Evolutionary conservation across 129 eudicot genomes (phyloP).

Genomic region (Chrysanthemum lavandulifolium): DNA sequence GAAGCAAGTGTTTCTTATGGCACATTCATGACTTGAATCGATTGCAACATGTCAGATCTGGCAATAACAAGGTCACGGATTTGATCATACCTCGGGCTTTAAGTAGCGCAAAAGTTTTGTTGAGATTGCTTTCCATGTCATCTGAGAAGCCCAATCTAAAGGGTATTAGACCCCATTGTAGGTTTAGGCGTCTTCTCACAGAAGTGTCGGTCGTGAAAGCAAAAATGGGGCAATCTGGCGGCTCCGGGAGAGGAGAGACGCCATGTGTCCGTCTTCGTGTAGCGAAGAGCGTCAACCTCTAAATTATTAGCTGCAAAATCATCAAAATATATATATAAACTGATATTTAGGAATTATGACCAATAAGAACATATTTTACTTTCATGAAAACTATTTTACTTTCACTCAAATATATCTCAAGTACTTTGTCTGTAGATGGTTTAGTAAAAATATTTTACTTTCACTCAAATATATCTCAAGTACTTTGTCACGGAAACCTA

Average conservation of each 20-base stretch:
- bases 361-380: too few species aligned
- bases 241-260: constrained; percentile 84
- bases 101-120: constrained; percentile 77
- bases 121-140: constrained; percentile 88
- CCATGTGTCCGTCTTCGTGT: constrained; percentile 87
- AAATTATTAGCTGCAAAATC: constrained; percentile 77
- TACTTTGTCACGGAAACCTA: background rate
- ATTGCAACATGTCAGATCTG: constrained; percentile 91
- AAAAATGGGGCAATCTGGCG: constrained; percentile 95
- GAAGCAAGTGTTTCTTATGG: constrained; percentile 39
- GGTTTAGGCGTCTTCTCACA: constrained; percentile 73
- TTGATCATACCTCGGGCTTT: constrained; percentile 95
- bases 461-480: background rate
- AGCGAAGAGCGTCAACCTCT: constrained; percentile 81
- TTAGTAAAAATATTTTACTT: background rate
- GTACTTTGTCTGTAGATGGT: too few species aligned
- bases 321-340: background rate
- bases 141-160: constrained; percentile 80
- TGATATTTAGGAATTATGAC: background rate
- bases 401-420: too few species aligned
- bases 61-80: constrained; percentile 82
- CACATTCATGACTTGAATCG: constrained; percentile 87
- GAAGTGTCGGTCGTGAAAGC: constrained; percentile 79
- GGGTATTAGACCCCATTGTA: constrained; percentile 94
- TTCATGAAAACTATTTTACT: too few species aligned